Evolutionary conservation across 164 flowering plant species (phyloP), one percentile per base, ranked within the genome.

Genomic region (Chimonanthus salicifolius): DNA sequence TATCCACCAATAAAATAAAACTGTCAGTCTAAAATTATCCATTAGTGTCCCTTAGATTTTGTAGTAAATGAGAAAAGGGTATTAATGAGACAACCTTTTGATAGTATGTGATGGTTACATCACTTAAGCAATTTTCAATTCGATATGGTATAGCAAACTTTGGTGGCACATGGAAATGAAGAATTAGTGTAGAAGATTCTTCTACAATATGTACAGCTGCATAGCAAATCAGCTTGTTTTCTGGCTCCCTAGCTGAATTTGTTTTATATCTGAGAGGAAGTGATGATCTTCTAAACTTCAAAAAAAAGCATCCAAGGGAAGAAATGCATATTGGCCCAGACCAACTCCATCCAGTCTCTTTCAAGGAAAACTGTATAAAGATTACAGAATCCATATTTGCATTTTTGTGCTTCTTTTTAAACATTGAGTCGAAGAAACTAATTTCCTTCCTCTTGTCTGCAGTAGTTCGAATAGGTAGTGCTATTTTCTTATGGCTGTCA

Each of bases 311-410:
- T 72, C 99, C 99, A 13, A 95, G 79, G 48, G 98, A 93, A 77
- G 91, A 86, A 77, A 93, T 82, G 75, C 98, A 93, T 21, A 95
- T 82, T 70, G 99, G 99, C 48, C 98, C 99, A 68, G 98, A 95
- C 98, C 97, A 93, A 67, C 82, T 79, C 58, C 82, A 79, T 50
- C 83, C 85, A 72, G 81, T 48, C 48, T 83, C 81, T 76, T 83
- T 80, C 71, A 83, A 80, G 44, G 80, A 82, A 80, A 95, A 91
- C 72, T 89, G 97, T 68, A 93, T 77, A 73, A 74, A 85, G 62
- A 80, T 74, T 20, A 80, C 73, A 15, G 86, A 80, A 72, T 85
- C 92, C 74, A 88, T 91, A 63, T 70, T 78, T 69, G 73, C 64
- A 81, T 80, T 85, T 80, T 84, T 82, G 74, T 93, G 99, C 75